Base-by-base conservation (phyloP, 2,329 filamentous ascomycete species). In the Dactylonectria estremocensis region DNA sequence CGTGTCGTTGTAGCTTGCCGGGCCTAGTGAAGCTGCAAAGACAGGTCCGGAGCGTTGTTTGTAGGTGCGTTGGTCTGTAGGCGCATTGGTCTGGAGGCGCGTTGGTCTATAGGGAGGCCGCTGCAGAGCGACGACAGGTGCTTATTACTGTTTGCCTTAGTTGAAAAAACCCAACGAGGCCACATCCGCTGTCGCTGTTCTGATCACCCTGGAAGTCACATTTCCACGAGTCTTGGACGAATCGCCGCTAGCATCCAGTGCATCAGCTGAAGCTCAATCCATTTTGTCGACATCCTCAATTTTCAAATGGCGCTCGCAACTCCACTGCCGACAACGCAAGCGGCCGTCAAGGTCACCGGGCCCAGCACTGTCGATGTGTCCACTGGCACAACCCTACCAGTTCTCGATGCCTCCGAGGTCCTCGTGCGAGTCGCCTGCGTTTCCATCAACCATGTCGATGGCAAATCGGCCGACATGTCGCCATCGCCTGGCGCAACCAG, bases 391-490 rank as follows among this genome's bases (percentile, higher is more conserved):
- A 50, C 63, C 3, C 43, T 66, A 3, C 63, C 63, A 14, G 48
- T 52, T 22, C 56, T 66, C 40, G 43, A 56, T 9, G 49, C 56
- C 3, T 49, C 45, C 6, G 66, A 70, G 18, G 48, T 70, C 16
- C 66, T 70, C n/a, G 68, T 70, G 2, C 59, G 31, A 2, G 56
- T 70, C 28, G 67, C 60, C 0, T 69, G 57, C 10, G 69, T 73
- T 2, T 64, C 68, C 2, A 66, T 73, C 50, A 71, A 72, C 18
- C 70, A 61, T 6, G 69, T 71, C 43, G 71, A 73, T 46, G 65
- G 69, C 50, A 73, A 73, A 43, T 65, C 69, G 6, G 64, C 66
- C 22, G 71, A 73, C 54, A 64, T 72, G 64, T 72, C 70, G 1
- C 69, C 70, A 14, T 60, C 66, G 2, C 55, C 61, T 8, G 71